Conservation (phyloP, 176 grass and related monocot genomes). For the Guadua angustifolia region DNA sequence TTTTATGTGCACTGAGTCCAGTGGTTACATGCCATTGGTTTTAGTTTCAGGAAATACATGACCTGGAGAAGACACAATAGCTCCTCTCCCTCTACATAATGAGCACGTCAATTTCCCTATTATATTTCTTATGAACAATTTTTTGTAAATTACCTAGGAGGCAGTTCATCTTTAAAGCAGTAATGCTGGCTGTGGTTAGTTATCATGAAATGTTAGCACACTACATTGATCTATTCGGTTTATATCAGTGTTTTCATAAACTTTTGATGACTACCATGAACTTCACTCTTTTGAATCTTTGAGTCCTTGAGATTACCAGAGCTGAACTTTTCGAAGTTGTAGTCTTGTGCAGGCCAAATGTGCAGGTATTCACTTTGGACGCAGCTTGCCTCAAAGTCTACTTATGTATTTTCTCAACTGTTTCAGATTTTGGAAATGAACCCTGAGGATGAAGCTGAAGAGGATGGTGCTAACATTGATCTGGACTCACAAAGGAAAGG, state of each 20-base stretch:
- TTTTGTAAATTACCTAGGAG: neutral
- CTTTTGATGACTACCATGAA: neutral
- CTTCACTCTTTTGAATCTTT: neutral
- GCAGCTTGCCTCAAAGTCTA: neutral
- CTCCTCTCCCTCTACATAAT: conserved; percentile 4
- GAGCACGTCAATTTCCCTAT: neutral
- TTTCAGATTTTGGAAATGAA: too few relatives aligned
- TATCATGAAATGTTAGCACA: neutral
- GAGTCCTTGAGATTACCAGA: neutral
- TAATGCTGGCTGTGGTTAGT: neutral
- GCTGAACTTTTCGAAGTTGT: neutral
- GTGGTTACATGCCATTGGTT: neutral
- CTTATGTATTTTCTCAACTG: neutral
- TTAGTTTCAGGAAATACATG: neutral
- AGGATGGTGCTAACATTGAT: conserved; percentile 91
- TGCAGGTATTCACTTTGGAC: neutral
- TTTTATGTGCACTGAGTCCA: neutral
- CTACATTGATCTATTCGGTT: neutral
- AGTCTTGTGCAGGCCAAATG: neutral
- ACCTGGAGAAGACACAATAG: neutral
- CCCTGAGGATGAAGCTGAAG: conserved; percentile 86
- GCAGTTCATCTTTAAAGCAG: neutral
- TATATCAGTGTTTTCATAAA: neutral
- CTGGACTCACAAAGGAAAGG: conserved; percentile 82
- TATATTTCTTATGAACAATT: neutral